Base-by-base conservation (phyloP, 768 basidiomycete species). In the Russula earlei region DNA sequence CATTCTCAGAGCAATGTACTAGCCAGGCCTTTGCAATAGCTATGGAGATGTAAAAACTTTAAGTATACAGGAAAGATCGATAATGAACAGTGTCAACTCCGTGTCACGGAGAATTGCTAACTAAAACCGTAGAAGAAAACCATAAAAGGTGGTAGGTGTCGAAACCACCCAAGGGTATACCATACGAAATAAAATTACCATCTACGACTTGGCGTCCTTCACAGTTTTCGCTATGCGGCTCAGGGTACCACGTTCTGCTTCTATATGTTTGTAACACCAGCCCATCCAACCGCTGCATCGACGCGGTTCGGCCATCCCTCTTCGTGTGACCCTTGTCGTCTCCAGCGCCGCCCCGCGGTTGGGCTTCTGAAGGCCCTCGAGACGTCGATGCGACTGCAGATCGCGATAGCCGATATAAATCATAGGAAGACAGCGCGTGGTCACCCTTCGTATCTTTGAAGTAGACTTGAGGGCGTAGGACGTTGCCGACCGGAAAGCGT, bases 251-350 rank as follows among this genome's bases (percentile, higher is more conserved):
- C 82, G 83, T 71, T 92, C 90, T 50, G 83, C 77, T 70, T 87
- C 85, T 74, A 91, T 85, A 67, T 92, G 90, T 67, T n/a, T 85
- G 82, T 52, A 82, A 71, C 50, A 92, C 71, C 81, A 92, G 78
- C 59, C 87, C 89, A 66, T 91, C 87, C 61, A 91, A 70, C 69
- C 75, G 79, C 70, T 71, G 75, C 58, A 84, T 67, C 27, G 82
- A 81, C 68, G 85, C 83, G 61, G 80, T 73, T 57, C 75, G 76
- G 41, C 66, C 71, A 61, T 74, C 71, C 49, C 68, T 70, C 33
- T 64, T 65, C 55, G 27, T 19, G 14, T 20, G n/a, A 6, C 15
- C 27, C 41, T 20, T 53, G 6, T 49, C 57, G 27, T 54, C 57
- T 29, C 40, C 46, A 29, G 67, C 41, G 20, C 45, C 54, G 19